Evolutionary conservation across 306 rosid species (phyloP).

Genomic region (Vicia sativa): DNA sequence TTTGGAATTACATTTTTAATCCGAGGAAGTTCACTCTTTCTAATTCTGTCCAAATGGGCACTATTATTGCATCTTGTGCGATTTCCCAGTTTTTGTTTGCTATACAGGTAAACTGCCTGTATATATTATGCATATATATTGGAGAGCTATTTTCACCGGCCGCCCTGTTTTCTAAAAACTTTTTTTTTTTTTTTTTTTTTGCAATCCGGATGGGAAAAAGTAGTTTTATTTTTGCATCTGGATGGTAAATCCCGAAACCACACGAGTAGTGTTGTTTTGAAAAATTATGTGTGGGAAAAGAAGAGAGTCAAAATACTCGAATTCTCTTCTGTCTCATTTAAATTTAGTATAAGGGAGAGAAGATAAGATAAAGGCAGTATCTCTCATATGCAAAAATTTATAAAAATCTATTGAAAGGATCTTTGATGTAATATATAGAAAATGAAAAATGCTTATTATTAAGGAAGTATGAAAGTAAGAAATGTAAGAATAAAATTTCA

Average conservation of each 20-base stretch:
- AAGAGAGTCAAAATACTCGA: not conserved
- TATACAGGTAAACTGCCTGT: not conserved
- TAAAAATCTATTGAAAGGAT: too few species aligned
- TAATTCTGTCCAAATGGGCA: constrained; percentile 1
- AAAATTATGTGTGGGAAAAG: not conserved
- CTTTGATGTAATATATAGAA: too few species aligned
- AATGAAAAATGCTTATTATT: too few species aligned
- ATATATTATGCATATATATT: not conserved
- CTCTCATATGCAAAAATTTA: too few species aligned
- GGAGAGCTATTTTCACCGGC: not conserved
- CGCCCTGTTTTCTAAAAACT: not conserved
- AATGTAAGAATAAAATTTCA: too few species aligned
- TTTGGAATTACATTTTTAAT: constrained; percentile 47
- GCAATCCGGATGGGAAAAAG: not conserved
- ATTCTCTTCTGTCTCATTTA: not conserved
- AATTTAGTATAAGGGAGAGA: not conserved
- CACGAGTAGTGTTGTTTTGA: not conserved
- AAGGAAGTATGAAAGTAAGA: too few species aligned
- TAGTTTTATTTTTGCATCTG: not conserved
- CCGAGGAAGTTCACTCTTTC: constrained; percentile 25
- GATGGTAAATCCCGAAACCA: not conserved
- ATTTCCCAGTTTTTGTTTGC: constrained; percentile 21
- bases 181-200: not conserved
- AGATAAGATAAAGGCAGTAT: not conserved
- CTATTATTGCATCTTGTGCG: not conserved